Base-by-base conservation (phyloP, 225 moss, liverwort and hornwort genomes). In the Physcomitrellopsis africana region DNA sequence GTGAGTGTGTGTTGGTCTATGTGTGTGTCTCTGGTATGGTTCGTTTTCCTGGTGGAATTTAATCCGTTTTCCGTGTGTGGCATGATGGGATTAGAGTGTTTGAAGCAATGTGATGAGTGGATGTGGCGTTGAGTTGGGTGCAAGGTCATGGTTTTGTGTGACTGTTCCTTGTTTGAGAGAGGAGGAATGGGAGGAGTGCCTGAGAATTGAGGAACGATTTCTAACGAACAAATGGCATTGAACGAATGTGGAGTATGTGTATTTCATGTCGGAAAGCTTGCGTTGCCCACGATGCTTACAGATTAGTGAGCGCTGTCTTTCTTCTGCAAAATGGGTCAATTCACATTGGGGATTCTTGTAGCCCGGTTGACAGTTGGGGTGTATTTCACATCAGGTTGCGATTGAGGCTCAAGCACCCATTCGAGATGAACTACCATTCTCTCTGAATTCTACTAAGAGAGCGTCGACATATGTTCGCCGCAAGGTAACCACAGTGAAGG, bases 101-200 rank as follows among this genome's bases (percentile, higher is more conserved):
- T 42, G 64, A 32, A 49, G 42, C 20, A 63, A 51, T 57, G 73
- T 77, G 68, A 56, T 11, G 43, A 22, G 22, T 44, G 26, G 3
- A 32, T 81, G 11, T 53, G 69, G 7, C 12, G 1, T 2, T 54
- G 29, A 20, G 59, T 65, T 20, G 24, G 42, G 59, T 15, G 65
- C 11, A 8, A 63, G 56, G 68, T 56, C 6, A 7, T 11, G 19
- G 63, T 20, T 58, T 46, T 14, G 9, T 11, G 8, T 13, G n/a
- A 22, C 43, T 24, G 56, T 72, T 18, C 14, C 46, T 60, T 58
- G 17, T 49, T 22, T 9, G 32, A 29, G 60, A 29, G n/a, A 18
- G 26, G 18, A 37, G 32, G 32, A 37, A 37, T 5, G 60, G 8
- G 64, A 43, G 10, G 12, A 42, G 63, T 11, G 11, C 16, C 0